Conservation (phyloP, 306 rosid genomes). For the Trifolium dubium region DNA sequence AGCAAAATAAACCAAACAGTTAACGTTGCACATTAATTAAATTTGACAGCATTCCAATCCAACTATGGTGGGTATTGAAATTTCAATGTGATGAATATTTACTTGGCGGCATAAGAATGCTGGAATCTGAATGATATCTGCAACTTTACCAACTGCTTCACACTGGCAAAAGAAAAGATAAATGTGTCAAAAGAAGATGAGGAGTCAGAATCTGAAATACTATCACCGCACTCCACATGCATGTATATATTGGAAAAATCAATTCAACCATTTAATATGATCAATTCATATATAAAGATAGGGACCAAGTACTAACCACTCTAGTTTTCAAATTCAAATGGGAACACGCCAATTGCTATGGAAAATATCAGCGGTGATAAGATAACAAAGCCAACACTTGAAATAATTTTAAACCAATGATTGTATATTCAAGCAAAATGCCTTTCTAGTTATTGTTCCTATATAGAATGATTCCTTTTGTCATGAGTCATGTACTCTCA, state of each 20-base stretch:
- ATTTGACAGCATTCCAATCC: not conserved
- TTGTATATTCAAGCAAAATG: not conserved
- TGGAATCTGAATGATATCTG: slow-evolving; percentile 95
- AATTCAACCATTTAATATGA: slow-evolving; percentile 25
- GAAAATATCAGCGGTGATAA: not conserved
- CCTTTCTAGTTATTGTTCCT: not conserved
- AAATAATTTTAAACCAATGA: slow-evolving; percentile 9
- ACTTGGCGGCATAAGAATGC: slow-evolving; percentile 97
- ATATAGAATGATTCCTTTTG: slow-evolving; percentile 17
- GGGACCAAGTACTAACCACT: slow-evolving; percentile 5
- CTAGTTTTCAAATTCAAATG: slow-evolving; percentile 14
- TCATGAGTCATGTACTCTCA: not conserved
- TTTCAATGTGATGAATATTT: slow-evolving; percentile 24
- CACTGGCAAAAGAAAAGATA: slow-evolving; percentile 60
- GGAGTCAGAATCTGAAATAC: slow-evolving; percentile 31
- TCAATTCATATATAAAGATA: slow-evolving; percentile 2
- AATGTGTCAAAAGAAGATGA: slow-evolving; percentile 18
- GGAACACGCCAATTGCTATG: slow-evolving; percentile 24
- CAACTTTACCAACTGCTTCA: slow-evolving; percentile 92
- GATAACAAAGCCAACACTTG: slow-evolving; percentile 23
- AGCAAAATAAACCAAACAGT: slow-evolving; percentile 44
- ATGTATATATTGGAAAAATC: slow-evolving; percentile 14
- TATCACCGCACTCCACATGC: not conserved
- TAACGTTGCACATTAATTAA: slow-evolving; percentile 26
- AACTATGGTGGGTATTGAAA: slow-evolving; percentile 20